Evolutionary conservation across 2,329 filamentous ascomycete species (phyloP).

Genomic region (Sphaceloma murrayae): DNA sequence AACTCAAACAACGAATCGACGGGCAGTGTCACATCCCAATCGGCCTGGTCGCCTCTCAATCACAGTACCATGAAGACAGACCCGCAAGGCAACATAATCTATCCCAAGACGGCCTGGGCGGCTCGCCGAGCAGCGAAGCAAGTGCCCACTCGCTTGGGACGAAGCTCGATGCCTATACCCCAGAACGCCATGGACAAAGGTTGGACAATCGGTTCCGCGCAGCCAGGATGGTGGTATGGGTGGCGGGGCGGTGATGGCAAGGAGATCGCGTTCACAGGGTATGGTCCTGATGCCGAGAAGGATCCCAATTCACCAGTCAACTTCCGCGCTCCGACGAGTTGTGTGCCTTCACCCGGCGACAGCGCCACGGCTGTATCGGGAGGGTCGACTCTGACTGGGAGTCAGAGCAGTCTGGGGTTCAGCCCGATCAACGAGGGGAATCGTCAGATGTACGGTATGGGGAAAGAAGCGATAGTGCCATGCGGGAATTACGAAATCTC

Average conservation of each 20-base stretch:
- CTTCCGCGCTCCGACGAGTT: slow-evolving; percentile 12
- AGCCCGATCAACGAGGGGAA: not conserved
- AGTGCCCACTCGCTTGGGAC: slow-evolving; percentile 6
- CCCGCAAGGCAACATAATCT: slow-evolving; percentile 12
- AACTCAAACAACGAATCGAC: not conserved
- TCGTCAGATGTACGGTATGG: not conserved
- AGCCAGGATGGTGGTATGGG: slow-evolving; percentile 22
- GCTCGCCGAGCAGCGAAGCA: slow-evolving; percentile 1
- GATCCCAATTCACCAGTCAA: slow-evolving; percentile 23
- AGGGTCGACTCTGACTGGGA: not conserved
- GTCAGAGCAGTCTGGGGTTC: not conserved
- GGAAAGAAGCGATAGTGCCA: not conserved
- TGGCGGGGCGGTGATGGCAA: slow-evolving; percentile 30
- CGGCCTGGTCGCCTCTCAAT: not conserved
- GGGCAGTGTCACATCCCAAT: not conserved
- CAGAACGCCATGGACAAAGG: not conserved
- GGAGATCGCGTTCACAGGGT: slow-evolving; percentile 29
- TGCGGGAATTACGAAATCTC: slow-evolving; percentile 19
- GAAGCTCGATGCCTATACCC: slow-evolving; percentile 11
- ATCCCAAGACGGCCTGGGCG: not conserved
- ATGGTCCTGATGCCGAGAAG: slow-evolving; percentile 27
- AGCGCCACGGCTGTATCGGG: slow-evolving; percentile 4
- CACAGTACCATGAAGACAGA: slow-evolving; percentile 5
- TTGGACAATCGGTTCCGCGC: slow-evolving; percentile 19
- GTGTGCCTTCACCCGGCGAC: not conserved